Percentiles rank a stretch among this genome's conserved stretches.
These are phyloP conservation scores for Phytophthora kernoviae DNA, from an alignment of 352 stramenopile species.

Conservation along the genomic window DNA sequence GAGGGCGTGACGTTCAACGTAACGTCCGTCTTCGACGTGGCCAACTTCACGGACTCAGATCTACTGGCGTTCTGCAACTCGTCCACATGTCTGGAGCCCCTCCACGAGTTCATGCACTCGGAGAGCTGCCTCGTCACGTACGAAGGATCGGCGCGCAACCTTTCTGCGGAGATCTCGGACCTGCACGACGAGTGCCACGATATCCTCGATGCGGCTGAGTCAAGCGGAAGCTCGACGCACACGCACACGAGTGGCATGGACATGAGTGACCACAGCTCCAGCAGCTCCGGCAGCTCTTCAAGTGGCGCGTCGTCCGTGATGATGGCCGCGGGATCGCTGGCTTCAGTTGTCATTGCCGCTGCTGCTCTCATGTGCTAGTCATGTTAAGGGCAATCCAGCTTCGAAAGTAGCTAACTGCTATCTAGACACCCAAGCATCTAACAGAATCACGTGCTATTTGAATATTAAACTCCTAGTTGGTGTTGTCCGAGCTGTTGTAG, in stretches of 20 bases:
- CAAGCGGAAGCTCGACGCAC: slow-evolving; percentile 1
- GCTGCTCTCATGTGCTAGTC: slow-evolving; percentile 23
- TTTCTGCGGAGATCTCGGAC: slow-evolving; percentile 40
- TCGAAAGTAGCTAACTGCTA: background rate
- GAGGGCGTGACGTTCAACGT: slow-evolving; percentile 56
- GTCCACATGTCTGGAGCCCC: slow-evolving; percentile 51
- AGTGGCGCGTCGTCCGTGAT: slow-evolving; percentile 17
- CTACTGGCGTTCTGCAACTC: slow-evolving; percentile 67
- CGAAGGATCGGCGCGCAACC: slow-evolving; percentile 42
- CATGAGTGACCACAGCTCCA: slow-evolving; percentile 18
- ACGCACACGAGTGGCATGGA: slow-evolving; percentile 19
- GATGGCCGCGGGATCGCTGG: slow-evolving; percentile 18
- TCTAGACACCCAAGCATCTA: background rate
- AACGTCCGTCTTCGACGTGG: slow-evolving; percentile 47
- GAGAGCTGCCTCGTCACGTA: slow-evolving; percentile 55
- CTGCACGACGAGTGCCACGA: slow-evolving; percentile 65
- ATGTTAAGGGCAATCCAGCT: background rate
- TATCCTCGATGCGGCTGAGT: slow-evolving; percentile 16
- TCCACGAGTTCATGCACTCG: slow-evolving; percentile 54
- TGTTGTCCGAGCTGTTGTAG: background rate
- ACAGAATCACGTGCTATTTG: slow-evolving; percentile 1
- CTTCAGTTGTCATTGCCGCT: slow-evolving; percentile 18
- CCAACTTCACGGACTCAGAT: slow-evolving; percentile 48
- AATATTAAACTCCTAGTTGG: background rate
- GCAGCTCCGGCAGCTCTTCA: slow-evolving; percentile 7